These are phyloP conservation scores for Ceratopteris richardii DNA, from an alignment of 75 land plant species.

Conservation along the genomic window DNA sequence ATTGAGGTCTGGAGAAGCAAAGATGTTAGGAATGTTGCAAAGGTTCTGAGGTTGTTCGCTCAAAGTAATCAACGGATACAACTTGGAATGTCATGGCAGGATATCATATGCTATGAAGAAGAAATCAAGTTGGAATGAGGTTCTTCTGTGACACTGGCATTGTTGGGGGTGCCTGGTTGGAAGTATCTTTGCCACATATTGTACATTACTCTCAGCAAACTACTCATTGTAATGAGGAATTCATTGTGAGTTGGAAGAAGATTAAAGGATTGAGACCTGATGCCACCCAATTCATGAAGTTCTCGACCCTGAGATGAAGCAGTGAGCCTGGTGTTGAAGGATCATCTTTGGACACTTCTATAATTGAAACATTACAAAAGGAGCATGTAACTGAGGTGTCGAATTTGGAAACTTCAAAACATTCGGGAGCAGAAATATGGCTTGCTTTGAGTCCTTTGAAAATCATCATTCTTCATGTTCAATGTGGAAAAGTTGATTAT, in stretches of 20 bases:
- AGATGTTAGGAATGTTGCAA: constrained; percentile 17
- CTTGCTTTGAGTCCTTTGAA: constrained; percentile 12
- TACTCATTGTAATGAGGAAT: constrained; percentile 23
- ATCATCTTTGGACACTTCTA: background rate
- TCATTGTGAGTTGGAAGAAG: constrained; percentile 17
- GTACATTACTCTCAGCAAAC: constrained; percentile 10
- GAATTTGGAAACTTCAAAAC: background rate
- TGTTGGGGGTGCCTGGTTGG: constrained; percentile 33
- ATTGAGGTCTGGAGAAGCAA: constrained; percentile 32
- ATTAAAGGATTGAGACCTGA: constrained; percentile 25
- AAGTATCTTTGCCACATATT: constrained; percentile 10
- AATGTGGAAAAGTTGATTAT: constrained; percentile 1
- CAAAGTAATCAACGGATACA: constrained; percentile 9
- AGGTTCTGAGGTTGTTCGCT: constrained; percentile 17
- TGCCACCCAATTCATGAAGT: constrained; percentile 27
- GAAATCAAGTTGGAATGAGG: constrained; percentile 31
- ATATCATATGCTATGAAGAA: constrained; percentile 23
- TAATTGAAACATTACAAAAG: background rate
- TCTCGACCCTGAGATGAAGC: background rate
- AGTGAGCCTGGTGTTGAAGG: background rate
- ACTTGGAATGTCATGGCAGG: constrained; percentile 21
- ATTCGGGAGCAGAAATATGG: constrained; percentile 5
- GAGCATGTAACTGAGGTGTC: background rate
- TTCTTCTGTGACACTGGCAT: constrained; percentile 31
- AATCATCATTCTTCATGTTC: constrained; percentile 23